A percentile compares a stretch with the other conserved stretches of the same genome.
Conservation (phyloP, 768 basidiomycete species). For the Trametes coccinea region DNA sequence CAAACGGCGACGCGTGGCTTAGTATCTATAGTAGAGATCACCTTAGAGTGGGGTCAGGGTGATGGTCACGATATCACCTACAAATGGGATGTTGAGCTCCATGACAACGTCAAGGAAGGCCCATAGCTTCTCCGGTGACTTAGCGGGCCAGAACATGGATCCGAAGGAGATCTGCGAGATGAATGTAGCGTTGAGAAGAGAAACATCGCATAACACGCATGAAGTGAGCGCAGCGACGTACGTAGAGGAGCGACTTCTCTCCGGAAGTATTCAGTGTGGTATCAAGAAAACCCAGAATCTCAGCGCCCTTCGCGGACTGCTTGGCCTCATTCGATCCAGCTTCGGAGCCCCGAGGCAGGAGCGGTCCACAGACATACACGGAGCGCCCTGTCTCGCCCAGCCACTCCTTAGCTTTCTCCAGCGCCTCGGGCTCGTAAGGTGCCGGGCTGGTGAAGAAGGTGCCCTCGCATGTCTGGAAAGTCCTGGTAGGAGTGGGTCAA, state of each 20-base stretch:
- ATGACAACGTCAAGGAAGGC: conserved; percentile 24
- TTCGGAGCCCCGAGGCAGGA: neutral
- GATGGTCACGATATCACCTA: neutral
- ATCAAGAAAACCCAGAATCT: conserved; percentile 25
- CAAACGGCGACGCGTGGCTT: conserved; percentile 17
- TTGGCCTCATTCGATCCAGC: conserved; percentile 12
- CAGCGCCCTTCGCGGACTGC: conserved; percentile 12
- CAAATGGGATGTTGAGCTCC: conserved; percentile 24
- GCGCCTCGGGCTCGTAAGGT: conserved; percentile 23
- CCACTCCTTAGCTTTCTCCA: conserved; percentile 17
- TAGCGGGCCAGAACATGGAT: conserved; percentile 22
- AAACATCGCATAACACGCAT: too few relatives aligned
- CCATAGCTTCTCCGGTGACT: conserved; percentile 20
- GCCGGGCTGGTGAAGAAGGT: conserved; percentile 17
- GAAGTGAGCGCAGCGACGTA: neutral
- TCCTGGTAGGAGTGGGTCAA: neutral
- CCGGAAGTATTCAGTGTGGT: conserved; percentile 20
- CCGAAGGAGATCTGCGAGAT: conserved; percentile 23
- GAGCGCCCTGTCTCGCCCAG: conserved; percentile 19
- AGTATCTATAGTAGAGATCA: conserved; percentile 2
- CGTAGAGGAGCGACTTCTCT: conserved; percentile 18
- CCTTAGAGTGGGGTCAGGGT: neutral
- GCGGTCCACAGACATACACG: conserved; percentile 21
- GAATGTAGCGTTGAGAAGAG: too few relatives aligned
- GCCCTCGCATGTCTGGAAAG: conserved; percentile 19